These are phyloP conservation scores for Panicum hallii DNA, from an alignment of 202 grass and related monocot genomes.

Conservation along the genomic window DNA sequence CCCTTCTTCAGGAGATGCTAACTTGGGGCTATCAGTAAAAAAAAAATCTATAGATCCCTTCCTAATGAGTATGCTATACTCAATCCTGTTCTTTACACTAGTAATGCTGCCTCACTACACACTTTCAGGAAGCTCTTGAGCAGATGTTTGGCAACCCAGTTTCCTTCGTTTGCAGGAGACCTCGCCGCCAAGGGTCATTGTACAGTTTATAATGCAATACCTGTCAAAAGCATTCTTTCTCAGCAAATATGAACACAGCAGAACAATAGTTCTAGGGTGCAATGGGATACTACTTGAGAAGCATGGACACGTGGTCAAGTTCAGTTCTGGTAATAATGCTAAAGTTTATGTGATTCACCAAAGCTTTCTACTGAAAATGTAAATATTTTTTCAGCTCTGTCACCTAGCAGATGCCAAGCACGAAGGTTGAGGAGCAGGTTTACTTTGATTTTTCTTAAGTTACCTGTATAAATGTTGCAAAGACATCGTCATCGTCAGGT, in stretches of 20 bases:
- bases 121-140: conserved; percentile 52
- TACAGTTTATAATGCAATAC: conserved; percentile 94
- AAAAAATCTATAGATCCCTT: conserved; percentile 7
- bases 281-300: neutral
- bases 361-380: conserved; percentile 2
- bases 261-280: conserved; percentile 12
- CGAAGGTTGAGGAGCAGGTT: neutral
- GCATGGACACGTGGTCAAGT: neutral
- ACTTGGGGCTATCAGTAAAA: neutral
- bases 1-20: neutral
- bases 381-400: conserved; percentile 9
- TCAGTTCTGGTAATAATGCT: neutral
- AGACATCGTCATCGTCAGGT: conserved; percentile 75
- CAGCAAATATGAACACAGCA: conserved; percentile 32
- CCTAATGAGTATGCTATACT: neutral
- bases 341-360: neutral
- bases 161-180: conserved; percentile 46
- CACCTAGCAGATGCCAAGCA: conserved; percentile 29
- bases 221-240: conserved; percentile 49
- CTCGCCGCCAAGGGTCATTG: conserved; percentile 88
- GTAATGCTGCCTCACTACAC: neutral
- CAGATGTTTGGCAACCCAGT: conserved; percentile 67
- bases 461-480: conserved; percentile 95
- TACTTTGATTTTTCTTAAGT: conserved; percentile 8
- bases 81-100: conserved; percentile 31